A percentile compares a stretch with the other conserved stretches of the same genome.
phyloP scores from a whole-genome alignment of 306 rosid genomes.

The Lotus japonicus region DNA sequence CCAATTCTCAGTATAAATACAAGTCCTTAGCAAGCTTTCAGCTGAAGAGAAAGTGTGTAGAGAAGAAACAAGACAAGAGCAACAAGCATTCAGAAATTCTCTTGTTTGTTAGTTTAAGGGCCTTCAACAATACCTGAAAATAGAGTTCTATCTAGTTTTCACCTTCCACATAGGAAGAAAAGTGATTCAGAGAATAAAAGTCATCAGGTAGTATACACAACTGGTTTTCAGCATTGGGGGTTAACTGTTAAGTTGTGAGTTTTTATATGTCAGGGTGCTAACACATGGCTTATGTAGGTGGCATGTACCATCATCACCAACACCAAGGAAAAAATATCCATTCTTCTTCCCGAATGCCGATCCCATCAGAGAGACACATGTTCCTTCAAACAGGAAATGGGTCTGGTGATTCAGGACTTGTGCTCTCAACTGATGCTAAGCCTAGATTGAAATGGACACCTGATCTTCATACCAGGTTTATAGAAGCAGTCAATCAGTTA shows the following conservation, averaged over 20 bases:
- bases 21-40: conserved; percentile 27
- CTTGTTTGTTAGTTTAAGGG: conserved; percentile 9
- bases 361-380: conserved; percentile 65
- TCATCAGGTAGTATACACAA: conserved; percentile 30
- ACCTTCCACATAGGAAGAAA: conserved; percentile 21
- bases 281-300: conserved; percentile 23
- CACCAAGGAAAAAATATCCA: conserved; percentile 58
- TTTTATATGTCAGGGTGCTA: conserved; percentile 18
- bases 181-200: conserved; percentile 18
- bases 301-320: conserved; percentile 69
- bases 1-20: conserved; percentile 43
- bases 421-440: conserved; percentile 93
- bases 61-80: conserved; percentile 25
- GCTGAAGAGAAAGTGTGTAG: conserved; percentile 30
- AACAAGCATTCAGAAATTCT: conserved; percentile 23
- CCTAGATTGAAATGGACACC: conserved; percentile 95
- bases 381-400: conserved; percentile 64
- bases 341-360: conserved; percentile 57
- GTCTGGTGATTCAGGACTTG: conserved; percentile 82
- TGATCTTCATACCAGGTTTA: conserved; percentile 87
- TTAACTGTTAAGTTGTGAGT: background rate
- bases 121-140: conserved; percentile 12
- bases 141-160: conserved; percentile 22
- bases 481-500: conserved; percentile 80
- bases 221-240: conserved; percentile 1